Evolutionary conservation across 2,329 filamentous ascomycete species (phyloP).

Genomic region (Trichoderma hamatum): DNA sequence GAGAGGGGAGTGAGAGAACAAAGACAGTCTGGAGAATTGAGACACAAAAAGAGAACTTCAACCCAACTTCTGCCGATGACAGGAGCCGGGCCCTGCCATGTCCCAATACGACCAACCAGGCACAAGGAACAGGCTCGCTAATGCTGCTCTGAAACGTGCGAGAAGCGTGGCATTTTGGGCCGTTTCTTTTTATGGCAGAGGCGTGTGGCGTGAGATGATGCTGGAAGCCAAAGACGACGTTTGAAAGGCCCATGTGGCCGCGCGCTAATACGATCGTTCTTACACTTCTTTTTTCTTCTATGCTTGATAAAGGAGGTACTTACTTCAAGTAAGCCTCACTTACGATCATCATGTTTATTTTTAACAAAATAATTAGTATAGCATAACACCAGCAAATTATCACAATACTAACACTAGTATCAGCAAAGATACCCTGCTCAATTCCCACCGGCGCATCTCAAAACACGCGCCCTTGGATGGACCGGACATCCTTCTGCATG

Average conservation of each 20-base stretch:
- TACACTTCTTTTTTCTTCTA: neutral
- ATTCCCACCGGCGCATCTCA: neutral
- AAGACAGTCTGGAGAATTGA: neutral
- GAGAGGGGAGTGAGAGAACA: neutral
- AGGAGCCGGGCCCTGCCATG: conserved; percentile 5
- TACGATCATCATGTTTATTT: neutral
- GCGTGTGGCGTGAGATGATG: neutral
- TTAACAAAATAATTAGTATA: neutral
- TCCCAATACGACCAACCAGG: conserved; percentile 1
- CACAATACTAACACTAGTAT: neutral
- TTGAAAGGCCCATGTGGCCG: neutral
- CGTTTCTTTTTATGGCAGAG: neutral
- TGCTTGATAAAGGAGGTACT: neutral
- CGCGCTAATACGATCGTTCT: too few species aligned
- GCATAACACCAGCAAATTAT: neutral
- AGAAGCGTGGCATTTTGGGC: conserved; percentile 25
- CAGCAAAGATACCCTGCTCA: neutral
- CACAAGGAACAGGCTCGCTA: conserved; percentile 12
- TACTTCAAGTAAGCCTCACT: neutral
- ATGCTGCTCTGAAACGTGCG: conserved; percentile 28
- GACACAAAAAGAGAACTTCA: neutral
- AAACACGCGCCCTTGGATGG: neutral
- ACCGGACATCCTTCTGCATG: neutral
- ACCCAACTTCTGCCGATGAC: conserved; percentile 14
- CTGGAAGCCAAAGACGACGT: neutral